Percentiles rank a stretch among this genome's conserved stretches.
Conservation (phyloP, 208 protist species). For the Porcisia hertigi region DNA sequence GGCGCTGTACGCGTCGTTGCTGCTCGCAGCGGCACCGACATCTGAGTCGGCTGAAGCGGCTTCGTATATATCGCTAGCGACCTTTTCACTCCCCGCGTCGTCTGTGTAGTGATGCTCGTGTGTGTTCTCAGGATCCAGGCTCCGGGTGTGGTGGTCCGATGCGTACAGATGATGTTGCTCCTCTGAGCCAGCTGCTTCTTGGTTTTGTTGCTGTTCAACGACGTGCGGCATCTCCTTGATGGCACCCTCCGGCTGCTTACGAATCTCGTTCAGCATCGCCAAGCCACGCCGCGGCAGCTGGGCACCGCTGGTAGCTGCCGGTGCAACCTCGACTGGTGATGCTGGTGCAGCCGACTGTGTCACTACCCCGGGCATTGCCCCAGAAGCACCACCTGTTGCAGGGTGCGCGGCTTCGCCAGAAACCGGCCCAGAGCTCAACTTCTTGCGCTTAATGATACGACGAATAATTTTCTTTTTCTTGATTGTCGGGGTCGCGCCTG, state of each 20-base stretch:
- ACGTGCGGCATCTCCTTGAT: constrained; percentile 5
- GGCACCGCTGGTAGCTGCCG: background rate
- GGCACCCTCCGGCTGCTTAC: constrained; percentile 29
- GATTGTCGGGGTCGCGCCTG: background rate
- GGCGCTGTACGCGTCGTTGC: background rate
- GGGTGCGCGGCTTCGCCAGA: background rate
- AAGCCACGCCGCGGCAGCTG: constrained; percentile 9
- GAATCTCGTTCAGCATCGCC: constrained; percentile 27
- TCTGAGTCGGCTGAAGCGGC: background rate
- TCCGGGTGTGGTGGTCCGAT: background rate
- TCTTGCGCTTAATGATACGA: constrained; percentile 34
- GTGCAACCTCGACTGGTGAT: background rate
- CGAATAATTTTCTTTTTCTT: constrained; percentile 36
- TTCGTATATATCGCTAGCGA: background rate
- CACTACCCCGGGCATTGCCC: background rate
- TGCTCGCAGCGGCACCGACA: background rate
- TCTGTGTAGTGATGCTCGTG: background rate
- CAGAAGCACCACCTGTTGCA: too few species aligned
- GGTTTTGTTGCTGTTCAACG: background rate
- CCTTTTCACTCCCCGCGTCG: background rate
- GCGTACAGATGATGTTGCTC: background rate
- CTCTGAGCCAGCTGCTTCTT: background rate
- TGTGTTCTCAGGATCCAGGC: background rate
- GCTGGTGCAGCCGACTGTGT: background rate
- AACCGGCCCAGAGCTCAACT: background rate